Evolutionary conservation across 805 yeast genomes (phyloP).

Genomic region (Yamadazyma takamatsuzukensis): DNA sequence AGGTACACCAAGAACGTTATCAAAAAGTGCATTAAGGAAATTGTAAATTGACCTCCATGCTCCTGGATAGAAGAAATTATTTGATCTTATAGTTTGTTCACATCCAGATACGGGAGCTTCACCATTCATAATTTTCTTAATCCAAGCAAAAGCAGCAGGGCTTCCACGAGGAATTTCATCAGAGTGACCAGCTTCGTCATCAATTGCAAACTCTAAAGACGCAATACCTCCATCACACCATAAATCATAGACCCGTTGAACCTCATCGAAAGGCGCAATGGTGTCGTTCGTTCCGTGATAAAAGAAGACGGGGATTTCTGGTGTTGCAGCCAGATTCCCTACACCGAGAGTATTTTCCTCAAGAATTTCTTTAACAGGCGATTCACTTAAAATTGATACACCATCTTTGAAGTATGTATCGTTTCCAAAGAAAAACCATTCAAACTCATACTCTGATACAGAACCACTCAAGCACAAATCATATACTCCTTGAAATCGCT

Average conservation of each 20-base stretch:
- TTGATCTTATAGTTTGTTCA: conserved; percentile 42
- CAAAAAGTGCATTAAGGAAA: conserved; percentile 2
- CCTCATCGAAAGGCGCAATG: conserved; percentile 19
- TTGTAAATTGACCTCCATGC: too few species aligned
- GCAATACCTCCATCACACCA: conserved; percentile 26
- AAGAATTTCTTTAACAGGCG: conserved; percentile 12
- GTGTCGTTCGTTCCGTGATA: conserved; percentile 21
- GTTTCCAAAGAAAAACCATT: conserved; percentile 14
- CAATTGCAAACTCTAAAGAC: conserved; percentile 26
- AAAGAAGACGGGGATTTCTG: conserved; percentile 22
- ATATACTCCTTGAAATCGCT: conserved; percentile 5
- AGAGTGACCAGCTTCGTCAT: conserved; percentile 22
- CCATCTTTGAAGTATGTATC: conserved; percentile 7
- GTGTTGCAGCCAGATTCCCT: conserved; percentile 10
- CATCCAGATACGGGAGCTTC: conserved; percentile 45
- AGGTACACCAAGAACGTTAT: conserved; percentile 4
- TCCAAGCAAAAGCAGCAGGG: conserved; percentile 21
- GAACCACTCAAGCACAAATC: conserved; percentile 6
- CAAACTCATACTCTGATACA: conserved; percentile 4
- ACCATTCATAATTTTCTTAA: conserved; percentile 21
- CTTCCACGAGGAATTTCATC: conserved; percentile 17
- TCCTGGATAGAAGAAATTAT: conserved; percentile 17
- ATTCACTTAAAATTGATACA: conserved; percentile 11
- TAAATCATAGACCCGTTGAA: conserved; percentile 18
- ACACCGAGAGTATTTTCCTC: conserved; percentile 20